Base-by-base conservation (phyloP, 2,329 filamentous ascomycete genomes). In the Ceratocystis diversiconidia region DNA sequence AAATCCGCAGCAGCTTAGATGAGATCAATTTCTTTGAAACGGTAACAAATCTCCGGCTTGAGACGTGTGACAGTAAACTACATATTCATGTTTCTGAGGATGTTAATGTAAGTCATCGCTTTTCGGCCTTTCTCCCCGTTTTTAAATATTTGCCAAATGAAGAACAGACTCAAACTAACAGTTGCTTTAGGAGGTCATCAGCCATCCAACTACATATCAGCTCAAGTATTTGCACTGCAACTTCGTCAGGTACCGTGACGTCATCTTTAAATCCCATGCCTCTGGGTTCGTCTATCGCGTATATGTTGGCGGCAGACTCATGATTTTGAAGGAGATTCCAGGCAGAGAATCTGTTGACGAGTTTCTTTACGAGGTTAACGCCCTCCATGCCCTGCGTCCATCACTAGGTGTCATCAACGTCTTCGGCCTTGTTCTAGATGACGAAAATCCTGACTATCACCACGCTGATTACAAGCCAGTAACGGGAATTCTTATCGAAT, bases 51-150 rank as follows among this genome's bases (percentile, higher is more conserved):
- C 81, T 99, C 69, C 96, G 95, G 74, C 80, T 99, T 19, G 86
- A 96, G 74, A 99, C 94, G 0, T 86, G 84, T 3, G 88, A 95
- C 66, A 90, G 90, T 15, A 85, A 91, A 67, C 79, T 99, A 28
- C 92, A 97, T 75, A 91, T 99, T 5, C 94, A 97, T 74, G 94
- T 99, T 63, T 92, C 94, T n/a, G 92, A 99, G 75, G 94, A 99
- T 73, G 84, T 90, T 61, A 94, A 95, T 73, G 82, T 85, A 71
- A 70, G 81, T 80, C 17, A 15, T 28, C 52, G 10, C 5, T 32
- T 32, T 32, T 32, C 30, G 8, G 1, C 0, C 3, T 41, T 41
- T 41, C 3, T 41, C 4, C 15, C 17, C 52, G 5, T 57, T 43
- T 55, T 17, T 30, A 25, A 12, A 52, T 44, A 5, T 44, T 41